Evolutionary conservation across 2,329 filamentous ascomycete genomes (phyloP).

Genomic region (Coniochaeta sp.): DNA sequence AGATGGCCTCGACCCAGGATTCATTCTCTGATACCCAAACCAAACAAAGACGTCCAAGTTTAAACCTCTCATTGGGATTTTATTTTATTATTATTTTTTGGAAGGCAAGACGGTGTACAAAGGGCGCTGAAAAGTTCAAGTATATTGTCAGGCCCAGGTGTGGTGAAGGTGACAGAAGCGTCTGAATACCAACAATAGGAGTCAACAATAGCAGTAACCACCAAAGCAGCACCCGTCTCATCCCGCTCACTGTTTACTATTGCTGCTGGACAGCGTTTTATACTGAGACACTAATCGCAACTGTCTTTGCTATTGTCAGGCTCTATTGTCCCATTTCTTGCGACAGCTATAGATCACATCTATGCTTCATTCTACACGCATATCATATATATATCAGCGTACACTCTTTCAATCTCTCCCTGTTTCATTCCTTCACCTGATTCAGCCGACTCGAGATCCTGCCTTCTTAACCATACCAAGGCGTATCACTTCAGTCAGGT

Average conservation of each 20-base stretch:
- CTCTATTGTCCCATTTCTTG: neutral
- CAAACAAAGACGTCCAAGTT: neutral
- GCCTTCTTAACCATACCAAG: neutral
- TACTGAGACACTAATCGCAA: neutral
- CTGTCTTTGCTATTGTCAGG: neutral
- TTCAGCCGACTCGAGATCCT: neutral
- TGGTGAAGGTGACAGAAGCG: neutral
- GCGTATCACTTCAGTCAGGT: neutral
- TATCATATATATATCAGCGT: neutral
- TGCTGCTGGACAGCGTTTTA: conserved; percentile 4
- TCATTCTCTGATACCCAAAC: neutral
- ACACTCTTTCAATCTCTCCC: neutral
- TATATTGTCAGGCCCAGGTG: neutral
- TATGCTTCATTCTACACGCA: neutral
- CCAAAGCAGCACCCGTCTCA: neutral
- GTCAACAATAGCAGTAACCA: neutral
- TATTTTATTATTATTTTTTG: too few species aligned
- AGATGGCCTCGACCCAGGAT: neutral
- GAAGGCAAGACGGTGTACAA: neutral
- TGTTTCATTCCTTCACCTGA: neutral
- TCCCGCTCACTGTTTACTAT: neutral
- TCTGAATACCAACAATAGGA: neutral
- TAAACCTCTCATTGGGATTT: too few species aligned
- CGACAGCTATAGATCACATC: neutral
- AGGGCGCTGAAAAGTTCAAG: neutral